Percentiles rank a stretch among this genome's conserved stretches.
Evolutionary conservation across 2,329 filamentous ascomycete genomes (phyloP).

Genomic region (Lecanoromycetidae sp.): DNA sequence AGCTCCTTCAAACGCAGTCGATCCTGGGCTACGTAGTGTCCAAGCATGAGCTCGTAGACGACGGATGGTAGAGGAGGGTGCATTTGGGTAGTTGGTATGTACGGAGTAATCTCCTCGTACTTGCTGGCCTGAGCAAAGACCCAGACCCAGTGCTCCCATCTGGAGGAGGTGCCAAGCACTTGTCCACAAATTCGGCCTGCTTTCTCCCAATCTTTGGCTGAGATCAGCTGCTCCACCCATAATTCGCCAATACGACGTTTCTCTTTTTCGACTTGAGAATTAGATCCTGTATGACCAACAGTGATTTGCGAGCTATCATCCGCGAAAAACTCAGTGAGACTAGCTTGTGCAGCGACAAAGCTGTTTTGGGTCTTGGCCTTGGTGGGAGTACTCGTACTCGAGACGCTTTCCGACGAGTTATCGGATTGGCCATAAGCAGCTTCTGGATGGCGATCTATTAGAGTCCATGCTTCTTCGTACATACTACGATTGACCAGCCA

Average conservation of each 20-base stretch:
- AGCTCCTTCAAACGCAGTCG: conserved; percentile 64
- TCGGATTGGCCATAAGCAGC: conserved; percentile 36
- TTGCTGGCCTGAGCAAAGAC: conserved; percentile 74
- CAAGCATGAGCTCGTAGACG: conserved; percentile 80
- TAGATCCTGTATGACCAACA: conserved; percentile 44
- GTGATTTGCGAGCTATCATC: conserved; percentile 57
- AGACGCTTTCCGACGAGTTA: conserved; percentile 23
- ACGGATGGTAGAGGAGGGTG: conserved; percentile 65
- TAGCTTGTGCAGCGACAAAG: no score
- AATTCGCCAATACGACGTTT: conserved; percentile 84
- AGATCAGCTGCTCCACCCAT: conserved; percentile 80
- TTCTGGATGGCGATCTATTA: conserved; percentile 80
- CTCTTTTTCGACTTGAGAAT: conserved; percentile 66
- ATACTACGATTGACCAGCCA: conserved; percentile 76
- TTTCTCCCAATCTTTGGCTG: conserved; percentile 58
- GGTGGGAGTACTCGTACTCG: conserved; percentile 25
- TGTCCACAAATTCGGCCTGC: conserved; percentile 73
- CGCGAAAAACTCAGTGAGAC: conserved; percentile 54
- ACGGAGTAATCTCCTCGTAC: conserved; percentile 78
- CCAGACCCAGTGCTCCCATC: conserved; percentile 96
- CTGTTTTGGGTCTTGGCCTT: no score
- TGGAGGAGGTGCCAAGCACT: conserved; percentile 63
- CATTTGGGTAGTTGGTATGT: conserved; percentile 67
- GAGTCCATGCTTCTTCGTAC: conserved; percentile 77
- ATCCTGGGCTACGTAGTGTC: conserved; percentile 74